Evolutionary conservation across 2,329 filamentous ascomycete genomes (phyloP).

Genomic region (Penicillium capsulatum): DNA sequence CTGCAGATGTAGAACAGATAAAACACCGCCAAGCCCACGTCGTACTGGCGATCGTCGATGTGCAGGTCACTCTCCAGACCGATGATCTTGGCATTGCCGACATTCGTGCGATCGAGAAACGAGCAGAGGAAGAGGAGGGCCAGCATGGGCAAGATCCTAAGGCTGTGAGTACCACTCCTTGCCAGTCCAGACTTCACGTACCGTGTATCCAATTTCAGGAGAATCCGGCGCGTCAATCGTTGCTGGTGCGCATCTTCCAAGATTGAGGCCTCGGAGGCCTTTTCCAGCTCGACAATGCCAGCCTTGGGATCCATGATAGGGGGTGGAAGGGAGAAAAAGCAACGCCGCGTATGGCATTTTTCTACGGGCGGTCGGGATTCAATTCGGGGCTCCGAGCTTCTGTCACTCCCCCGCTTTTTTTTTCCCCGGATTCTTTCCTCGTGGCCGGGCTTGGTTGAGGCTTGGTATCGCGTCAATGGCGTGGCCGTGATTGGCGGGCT

Average conservation of each 20-base stretch:
- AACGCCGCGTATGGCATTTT: neutral
- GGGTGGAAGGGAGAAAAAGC: neutral
- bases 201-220: constrained; percentile 44
- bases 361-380: neutral
- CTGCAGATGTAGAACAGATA: constrained; percentile 58
- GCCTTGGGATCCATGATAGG: constrained; percentile 21
- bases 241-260: constrained; percentile 17
- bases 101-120: constrained; percentile 65
- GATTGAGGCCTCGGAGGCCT: constrained; percentile 15
- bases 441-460: neutral
- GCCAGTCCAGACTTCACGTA: too few relatives aligned
- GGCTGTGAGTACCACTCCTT: too few relatives aligned
- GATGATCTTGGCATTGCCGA: constrained; percentile 66
- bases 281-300: constrained; percentile 20
- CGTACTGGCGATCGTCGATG: constrained; percentile 61
- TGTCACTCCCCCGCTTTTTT: constrained; percentile 8
- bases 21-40: constrained; percentile 60
- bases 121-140: constrained; percentile 63
- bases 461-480: constrained; percentile 1
- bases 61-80: constrained; percentile 56
- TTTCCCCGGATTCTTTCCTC: constrained; percentile 6
- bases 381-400: constrained; percentile 4
- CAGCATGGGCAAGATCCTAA: constrained; percentile 59
- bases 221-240: constrained; percentile 42
- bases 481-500: constrained; percentile 2